These are phyloP conservation scores for Angophora floribunda DNA, from an alignment of 345 rosid species.

Conservation along the genomic window DNA sequence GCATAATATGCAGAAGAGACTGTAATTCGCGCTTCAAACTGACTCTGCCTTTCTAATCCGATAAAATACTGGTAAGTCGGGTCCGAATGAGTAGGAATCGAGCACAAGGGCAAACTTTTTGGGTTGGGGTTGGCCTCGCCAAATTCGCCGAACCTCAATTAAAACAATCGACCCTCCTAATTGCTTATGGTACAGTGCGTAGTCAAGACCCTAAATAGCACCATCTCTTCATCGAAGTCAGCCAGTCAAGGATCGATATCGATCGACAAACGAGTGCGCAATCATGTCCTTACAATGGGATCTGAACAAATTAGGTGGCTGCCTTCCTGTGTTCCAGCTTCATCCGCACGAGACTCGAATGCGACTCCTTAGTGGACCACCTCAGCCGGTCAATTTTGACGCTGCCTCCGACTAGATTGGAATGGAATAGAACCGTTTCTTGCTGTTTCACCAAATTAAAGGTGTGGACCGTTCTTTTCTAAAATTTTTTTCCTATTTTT, in stretches of 20 bases:
- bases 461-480: neutral
- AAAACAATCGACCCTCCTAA: neutral
- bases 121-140: neutral
- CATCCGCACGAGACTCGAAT: neutral
- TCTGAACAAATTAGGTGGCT: too few relatives aligned
- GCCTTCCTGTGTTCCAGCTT: neutral
- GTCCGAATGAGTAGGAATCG: neutral
- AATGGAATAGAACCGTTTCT: neutral
- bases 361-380: neutral
- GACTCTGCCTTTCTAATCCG: neutral
- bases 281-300: neutral
- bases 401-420: neutral
- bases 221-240: neutral
- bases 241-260: neutral
- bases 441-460: neutral
- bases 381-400: neutral
- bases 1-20: neutral
- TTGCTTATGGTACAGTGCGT: neutral
- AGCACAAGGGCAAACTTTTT: neutral
- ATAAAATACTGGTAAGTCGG: neutral
- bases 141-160: neutral
- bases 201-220: neutral
- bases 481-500: too few relatives aligned
- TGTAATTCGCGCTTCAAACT: neutral
- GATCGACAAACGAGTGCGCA: neutral